Evolutionary conservation across 2,329 filamentous ascomycete species (phyloP).

Genomic region (Emericellopsis cladophorae): DNA sequence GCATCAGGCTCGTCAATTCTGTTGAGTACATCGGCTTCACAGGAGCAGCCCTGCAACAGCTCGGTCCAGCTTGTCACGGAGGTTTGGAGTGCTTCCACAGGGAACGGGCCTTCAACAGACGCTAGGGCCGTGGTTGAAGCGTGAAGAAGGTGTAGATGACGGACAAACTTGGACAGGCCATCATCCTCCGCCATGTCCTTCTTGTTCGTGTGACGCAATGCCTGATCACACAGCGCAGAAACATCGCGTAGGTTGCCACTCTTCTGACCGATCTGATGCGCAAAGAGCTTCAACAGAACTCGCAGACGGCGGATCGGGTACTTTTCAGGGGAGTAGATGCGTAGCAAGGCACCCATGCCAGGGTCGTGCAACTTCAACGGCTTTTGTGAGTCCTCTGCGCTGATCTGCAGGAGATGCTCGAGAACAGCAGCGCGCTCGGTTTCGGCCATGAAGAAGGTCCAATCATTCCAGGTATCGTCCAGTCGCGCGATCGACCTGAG

Average conservation of each 20-base stretch:
- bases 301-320: conserved; percentile 41
- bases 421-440: conserved; percentile 42
- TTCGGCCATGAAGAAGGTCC: conserved; percentile 38
- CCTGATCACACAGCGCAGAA: conserved; percentile 22
- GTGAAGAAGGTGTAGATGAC: conserved; percentile 33
- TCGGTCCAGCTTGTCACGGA: conserved; percentile 30
- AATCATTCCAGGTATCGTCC: conserved; percentile 41
- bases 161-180: conserved; percentile 28
- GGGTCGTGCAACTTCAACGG: conserved; percentile 29
- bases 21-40: conserved; percentile 25
- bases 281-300: conserved; percentile 34
- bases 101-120: conserved; percentile 17
- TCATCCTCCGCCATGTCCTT: conserved; percentile 30
- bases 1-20: conserved; percentile 35
- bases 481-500: conserved; percentile 48
- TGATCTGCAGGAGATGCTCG: conserved; percentile 45
- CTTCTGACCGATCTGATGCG: conserved; percentile 31
- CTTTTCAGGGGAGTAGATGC: conserved; percentile 33
- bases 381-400: conserved; percentile 21
- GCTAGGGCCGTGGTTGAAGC: conserved; percentile 30
- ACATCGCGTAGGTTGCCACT: conserved; percentile 23
- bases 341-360: conserved; percentile 31
- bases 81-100: conserved; percentile 16
- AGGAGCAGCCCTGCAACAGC: conserved; percentile 24
- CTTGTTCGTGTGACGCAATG: conserved; percentile 19